Evolutionary conservation across 23 red algal species (phyloP), one percentile per base, ranked within the genome.

Genomic region (Gracilaria gracilis): DNA sequence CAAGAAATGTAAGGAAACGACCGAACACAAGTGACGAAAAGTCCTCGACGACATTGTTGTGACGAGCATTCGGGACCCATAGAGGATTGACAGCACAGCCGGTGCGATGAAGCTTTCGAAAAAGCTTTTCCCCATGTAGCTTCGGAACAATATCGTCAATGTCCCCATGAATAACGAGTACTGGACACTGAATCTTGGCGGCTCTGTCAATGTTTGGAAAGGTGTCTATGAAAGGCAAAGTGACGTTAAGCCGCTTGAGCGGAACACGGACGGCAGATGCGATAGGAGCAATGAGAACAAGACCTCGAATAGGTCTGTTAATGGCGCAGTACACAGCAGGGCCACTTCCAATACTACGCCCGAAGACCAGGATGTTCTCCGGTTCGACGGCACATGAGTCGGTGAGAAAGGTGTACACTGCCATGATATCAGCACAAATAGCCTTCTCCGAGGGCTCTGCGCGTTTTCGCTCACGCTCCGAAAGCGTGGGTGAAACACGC

Each of bases 211-310:
- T 89, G 83, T 95, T 95, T 51, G 81, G 86, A 65, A 95, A 95
- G 65, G 85, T 89, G 71, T 95, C 94, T 40, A 95, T 83, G 64
- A 84, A 79, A 0, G 94, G 94, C 20, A 95, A 53, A 21, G 94
- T 95, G 39, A 90, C 54, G 69, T 80, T 80, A 3, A 75, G 77
- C 11, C 42, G 44, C 55, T 84, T 84, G 4, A 85, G 61, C 9
- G 85, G 79, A 59, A 95, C 94, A 32, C 94, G 67, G 8, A 95
- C 72, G 38, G 81, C 81, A 20, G 94, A 95, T 34, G 88, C 89
- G 35, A 95, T 88, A 16, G 94, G 94, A 32, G 82, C 83, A 54
- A 95, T 84, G 35, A 95, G 53, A n/a, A 95, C 89, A 25, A 95
- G 84, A 35, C 94, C 94, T 5, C 71, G 81, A 21, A 90, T 79